Conservation (phyloP, 345 rosid genomes). For the Lumnitzera littorea region DNA sequence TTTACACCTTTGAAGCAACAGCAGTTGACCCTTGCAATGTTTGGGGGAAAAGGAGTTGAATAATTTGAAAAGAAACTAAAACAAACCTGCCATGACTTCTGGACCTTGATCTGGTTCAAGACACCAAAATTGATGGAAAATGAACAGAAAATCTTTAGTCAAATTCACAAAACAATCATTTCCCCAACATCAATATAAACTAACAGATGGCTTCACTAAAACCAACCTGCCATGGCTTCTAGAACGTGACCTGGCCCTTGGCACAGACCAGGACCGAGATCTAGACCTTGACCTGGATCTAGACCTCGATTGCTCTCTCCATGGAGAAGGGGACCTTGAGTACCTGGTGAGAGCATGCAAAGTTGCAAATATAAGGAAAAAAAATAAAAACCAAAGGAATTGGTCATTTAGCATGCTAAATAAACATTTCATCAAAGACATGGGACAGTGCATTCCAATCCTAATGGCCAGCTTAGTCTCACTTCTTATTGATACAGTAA, state of each 20-base stretch:
- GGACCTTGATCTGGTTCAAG: conserved; percentile 55
- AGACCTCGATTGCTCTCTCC: conserved; percentile 45
- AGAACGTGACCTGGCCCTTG: conserved; percentile 63
- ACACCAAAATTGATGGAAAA: background rate
- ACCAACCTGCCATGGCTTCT: conserved; percentile 83
- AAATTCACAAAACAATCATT: background rate
- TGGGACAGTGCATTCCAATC: too few species aligned
- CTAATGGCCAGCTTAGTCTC: too few species aligned
- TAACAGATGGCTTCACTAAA: conserved; percentile 7
- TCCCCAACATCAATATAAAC: background rate
- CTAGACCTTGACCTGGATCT: conserved; percentile 40
- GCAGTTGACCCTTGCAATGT: background rate
- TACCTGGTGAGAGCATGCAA: conserved; percentile 24
- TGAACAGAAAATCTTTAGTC: background rate
- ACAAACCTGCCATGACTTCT: conserved; percentile 80
- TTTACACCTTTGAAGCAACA: background rate
- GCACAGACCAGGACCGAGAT: conserved; percentile 56
- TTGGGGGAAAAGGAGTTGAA: background rate
- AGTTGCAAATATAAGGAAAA: too few species aligned
- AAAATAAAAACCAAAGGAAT: too few species aligned
- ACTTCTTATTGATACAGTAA: too few species aligned
- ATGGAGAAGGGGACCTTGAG: conserved; percentile 64
- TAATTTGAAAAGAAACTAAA: conserved; percentile 3
- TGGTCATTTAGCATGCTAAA: too few species aligned
- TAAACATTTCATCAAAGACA: too few species aligned